Evolutionary conservation across 2,329 filamentous ascomycete species (phyloP), one percentile per base, ranked within the genome.

Genomic region (Zalaria sp.): DNA sequence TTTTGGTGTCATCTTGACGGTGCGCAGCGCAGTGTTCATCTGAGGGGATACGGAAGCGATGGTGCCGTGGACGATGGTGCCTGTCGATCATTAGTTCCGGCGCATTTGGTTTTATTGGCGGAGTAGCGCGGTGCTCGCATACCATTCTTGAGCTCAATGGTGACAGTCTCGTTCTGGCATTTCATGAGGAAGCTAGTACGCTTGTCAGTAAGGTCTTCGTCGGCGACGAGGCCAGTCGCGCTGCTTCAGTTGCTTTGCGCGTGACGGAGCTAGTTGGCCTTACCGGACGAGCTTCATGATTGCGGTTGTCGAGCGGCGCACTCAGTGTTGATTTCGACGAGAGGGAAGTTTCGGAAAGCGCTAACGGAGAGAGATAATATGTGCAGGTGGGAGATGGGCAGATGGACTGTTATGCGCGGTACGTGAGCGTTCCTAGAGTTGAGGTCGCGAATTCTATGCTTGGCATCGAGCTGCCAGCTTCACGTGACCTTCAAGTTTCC

Each of bases 121-220:
- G 1, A 11, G 18, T n/a, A 28, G 39, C 27, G 32, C 27, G 28
- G 6, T 6, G 5, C 6, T n/a, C 18, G 37, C 54, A 42, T 71
- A 91, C 88, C 91, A 76, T 96, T 96, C 67, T 98, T 98, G 53
- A 98, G 73, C 67, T 98, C 91, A 64, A 98, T 84, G 36, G 89
- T 96, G 57, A 96, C 91, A 57, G 91, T 94, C 71, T 98, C 91
- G 66, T 95, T 96, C 65, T 84, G 80, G 66, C 89, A 96, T 73
- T 98, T 98, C 89, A 96, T 96, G 55, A 98, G 73, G 65, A 98
- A 98, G 63, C 91, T 96, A 64, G 47, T 45, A 26, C 40, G 46
- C 41, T 46, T 41, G 50, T 56, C 49, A 57, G 50, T 49, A 57
- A 59, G 57, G 54, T 56, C 18, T 18, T 56, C 48, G 53, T 52